phyloP scores from a whole-genome alignment of 345 rosid genomes.

The Bruguiera gymnorhiza region DNA sequence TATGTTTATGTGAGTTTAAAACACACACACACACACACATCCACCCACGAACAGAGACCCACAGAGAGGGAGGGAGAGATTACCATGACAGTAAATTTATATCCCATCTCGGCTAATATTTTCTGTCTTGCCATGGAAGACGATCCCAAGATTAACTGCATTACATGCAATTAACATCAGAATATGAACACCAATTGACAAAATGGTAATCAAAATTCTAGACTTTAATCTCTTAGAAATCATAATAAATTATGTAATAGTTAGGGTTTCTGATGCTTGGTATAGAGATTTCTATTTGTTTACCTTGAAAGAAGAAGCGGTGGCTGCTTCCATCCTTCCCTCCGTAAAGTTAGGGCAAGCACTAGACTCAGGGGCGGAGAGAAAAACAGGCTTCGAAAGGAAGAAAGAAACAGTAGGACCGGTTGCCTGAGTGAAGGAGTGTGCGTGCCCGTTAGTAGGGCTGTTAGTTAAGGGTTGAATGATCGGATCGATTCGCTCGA shows the following conservation, averaged over 20 bases:
- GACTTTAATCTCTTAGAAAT: background rate
- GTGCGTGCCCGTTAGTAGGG: too few species aligned
- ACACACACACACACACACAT: background rate
- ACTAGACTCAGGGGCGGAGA: background rate
- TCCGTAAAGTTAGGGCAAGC: background rate
- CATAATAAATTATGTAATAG: background rate
- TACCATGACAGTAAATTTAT: constrained; percentile 76
- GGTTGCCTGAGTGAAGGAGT: too few species aligned
- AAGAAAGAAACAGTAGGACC: too few species aligned
- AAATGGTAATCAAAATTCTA: background rate
- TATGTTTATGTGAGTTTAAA: background rate
- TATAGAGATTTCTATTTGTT: background rate
- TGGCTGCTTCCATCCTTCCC: constrained; percentile 42
- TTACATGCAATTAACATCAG: constrained; percentile 23
- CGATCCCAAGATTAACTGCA: constrained; percentile 85
- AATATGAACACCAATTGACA: background rate
- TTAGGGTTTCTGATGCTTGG: background rate
- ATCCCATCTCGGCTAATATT: constrained; percentile 81
- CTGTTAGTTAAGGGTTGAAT: too few species aligned
- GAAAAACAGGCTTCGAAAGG: too few species aligned
- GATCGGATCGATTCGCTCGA: too few species aligned
- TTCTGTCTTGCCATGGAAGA: constrained; percentile 65
- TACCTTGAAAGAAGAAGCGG: constrained; percentile 51
- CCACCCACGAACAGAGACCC: background rate
- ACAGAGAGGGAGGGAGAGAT: background rate